phyloP scores from a whole-genome alignment of 495 filamentous ascomycete species.

The Hypoxylon perforatum region DNA sequence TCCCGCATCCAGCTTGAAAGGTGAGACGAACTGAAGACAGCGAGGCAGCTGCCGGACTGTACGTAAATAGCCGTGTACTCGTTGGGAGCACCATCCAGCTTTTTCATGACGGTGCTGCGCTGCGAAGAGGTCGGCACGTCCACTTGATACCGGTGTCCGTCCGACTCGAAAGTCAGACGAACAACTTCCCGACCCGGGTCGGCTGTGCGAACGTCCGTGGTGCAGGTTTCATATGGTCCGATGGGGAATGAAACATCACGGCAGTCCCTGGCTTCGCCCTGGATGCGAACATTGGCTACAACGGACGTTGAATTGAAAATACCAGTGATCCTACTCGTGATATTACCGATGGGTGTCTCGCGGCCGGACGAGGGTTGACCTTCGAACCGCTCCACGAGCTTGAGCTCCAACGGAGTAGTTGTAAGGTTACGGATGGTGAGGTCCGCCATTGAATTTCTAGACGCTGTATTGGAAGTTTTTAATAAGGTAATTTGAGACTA shows the following conservation, averaged over 20 bases:
- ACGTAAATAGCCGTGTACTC: conserved; percentile 81
- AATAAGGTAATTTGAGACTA: conserved; percentile 16
- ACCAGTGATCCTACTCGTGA: conserved; percentile 64
- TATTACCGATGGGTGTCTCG: conserved; percentile 56
- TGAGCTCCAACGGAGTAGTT: conserved; percentile 75
- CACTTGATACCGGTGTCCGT: conserved; percentile 51
- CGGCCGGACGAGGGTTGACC: conserved; percentile 46
- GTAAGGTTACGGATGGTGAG: conserved; percentile 92
- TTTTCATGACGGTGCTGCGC: conserved; percentile 49
- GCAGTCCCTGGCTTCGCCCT: conserved; percentile 39
- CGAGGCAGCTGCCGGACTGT: conserved; percentile 70
- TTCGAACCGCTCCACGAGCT: conserved; percentile 78
- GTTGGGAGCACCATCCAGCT: conserved; percentile 43
- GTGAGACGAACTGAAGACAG: conserved; percentile 78
- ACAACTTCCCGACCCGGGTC: conserved; percentile 52
- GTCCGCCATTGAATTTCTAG: conserved; percentile 45
- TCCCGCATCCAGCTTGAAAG: conserved; percentile 84
- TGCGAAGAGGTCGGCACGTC: conserved; percentile 51
- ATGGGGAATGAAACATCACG: conserved; percentile 52
- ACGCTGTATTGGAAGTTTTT: conserved; percentile 4
- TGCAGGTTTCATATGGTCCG: conserved; percentile 50
- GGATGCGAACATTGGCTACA: conserved; percentile 30
- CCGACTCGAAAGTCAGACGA: conserved; percentile 58
- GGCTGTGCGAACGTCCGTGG: conserved; percentile 49
- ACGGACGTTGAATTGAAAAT: conserved; percentile 48